Conservation (phyloP, 441 rosid species). For the Viola pubescens region DNA sequence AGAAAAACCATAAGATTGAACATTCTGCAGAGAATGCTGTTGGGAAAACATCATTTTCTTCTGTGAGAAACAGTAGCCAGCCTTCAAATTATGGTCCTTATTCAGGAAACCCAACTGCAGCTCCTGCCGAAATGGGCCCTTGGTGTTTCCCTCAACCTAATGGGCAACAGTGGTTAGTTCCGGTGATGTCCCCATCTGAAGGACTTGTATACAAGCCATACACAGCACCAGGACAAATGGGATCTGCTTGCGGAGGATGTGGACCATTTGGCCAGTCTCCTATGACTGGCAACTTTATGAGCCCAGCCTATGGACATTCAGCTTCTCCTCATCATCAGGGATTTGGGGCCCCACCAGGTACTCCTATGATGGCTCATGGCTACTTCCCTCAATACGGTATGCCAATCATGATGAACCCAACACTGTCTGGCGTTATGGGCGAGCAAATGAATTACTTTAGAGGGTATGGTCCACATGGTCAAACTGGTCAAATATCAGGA, state of each 20-base stretch:
- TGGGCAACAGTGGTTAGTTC: slow-evolving; percentile 77
- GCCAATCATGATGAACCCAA: slow-evolving; percentile 36
- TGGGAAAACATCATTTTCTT: slow-evolving; percentile 32
- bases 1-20: slow-evolving; percentile 45
- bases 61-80: slow-evolving; percentile 31
- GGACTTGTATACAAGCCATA: slow-evolving; percentile 86
- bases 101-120: slow-evolving; percentile 25
- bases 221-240: slow-evolving; percentile 41
- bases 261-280: slow-evolving; percentile 45
- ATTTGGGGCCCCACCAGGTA: slow-evolving; percentile 27
- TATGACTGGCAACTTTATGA: slow-evolving; percentile 28
- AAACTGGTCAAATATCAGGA: slow-evolving; percentile 25
- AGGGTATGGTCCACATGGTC: slow-evolving; percentile 23
- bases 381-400: slow-evolving; percentile 64
- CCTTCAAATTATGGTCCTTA: slow-evolving; percentile 39
- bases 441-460: slow-evolving; percentile 42
- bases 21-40: slow-evolving; percentile 63
- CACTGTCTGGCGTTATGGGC: slow-evolving; percentile 32
- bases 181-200: slow-evolving; percentile 83
- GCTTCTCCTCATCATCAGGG: slow-evolving; percentile 37
- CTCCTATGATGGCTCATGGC: slow-evolving; percentile 39
- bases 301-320: slow-evolving; percentile 32
- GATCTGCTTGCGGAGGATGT: slow-evolving; percentile 43
- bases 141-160: slow-evolving; percentile 47
- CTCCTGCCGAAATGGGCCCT: slow-evolving; percentile 23